Percentiles rank a stretch among this genome's conserved stretches.
Evolutionary conservation across 441 rosid genomes (phyloP).

Genomic region (Dalechampia spathulata): DNA sequence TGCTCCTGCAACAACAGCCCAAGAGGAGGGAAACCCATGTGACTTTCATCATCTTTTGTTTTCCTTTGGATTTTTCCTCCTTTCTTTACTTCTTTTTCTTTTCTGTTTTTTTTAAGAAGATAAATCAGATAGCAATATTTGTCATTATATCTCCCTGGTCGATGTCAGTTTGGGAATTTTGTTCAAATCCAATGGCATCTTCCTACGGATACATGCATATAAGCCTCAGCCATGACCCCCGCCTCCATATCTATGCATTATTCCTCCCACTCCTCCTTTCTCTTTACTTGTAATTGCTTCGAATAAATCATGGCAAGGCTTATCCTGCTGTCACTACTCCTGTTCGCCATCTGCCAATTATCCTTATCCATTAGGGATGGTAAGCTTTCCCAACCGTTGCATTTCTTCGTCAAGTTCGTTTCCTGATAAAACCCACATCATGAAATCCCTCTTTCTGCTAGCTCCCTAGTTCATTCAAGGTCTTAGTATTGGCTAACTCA

Average conservation of each 20-base stretch:
- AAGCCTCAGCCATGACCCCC: conserved; percentile 22
- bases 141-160: neutral
- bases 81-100: neutral
- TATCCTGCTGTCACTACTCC: conserved; percentile 32
- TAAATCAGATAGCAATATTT: neutral
- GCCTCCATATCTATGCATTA: neutral
- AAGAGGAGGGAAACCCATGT: conserved; percentile 27
- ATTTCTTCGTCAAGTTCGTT: neutral
- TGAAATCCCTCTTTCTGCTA: neutral
- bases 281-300: neutral
- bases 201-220: conserved; percentile 32
- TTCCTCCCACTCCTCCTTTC: neutral
- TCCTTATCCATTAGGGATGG: conserved; percentile 49
- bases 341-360: conserved; percentile 30
- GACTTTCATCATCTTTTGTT: conserved; percentile 26
- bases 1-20: neutral
- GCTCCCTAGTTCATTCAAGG: neutral
- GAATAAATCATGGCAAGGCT: conserved; percentile 20
- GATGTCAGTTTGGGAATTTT: conserved; percentile 27
- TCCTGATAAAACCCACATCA: neutral
- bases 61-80: neutral
- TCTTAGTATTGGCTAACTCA: too few relatives aligned
- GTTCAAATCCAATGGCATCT: conserved; percentile 18
- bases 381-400: conserved; percentile 9
- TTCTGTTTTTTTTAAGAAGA: neutral